Evolutionary conservation across 805 yeast species (phyloP).

Genomic region (Starmerella geochares): DNA sequence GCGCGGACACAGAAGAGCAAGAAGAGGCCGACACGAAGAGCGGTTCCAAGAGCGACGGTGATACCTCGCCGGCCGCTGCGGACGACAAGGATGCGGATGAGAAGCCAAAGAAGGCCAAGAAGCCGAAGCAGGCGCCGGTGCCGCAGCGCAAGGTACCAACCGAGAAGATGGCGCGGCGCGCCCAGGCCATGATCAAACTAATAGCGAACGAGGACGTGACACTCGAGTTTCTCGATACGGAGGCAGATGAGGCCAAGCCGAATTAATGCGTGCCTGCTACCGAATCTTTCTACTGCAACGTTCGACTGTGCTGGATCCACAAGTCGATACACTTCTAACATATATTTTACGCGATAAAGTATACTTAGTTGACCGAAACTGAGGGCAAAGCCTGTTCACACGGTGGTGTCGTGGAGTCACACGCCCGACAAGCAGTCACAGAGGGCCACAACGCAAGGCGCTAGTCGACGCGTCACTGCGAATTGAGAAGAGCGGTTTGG

Average conservation of each 20-base stretch:
- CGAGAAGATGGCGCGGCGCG: conserved; percentile 22
- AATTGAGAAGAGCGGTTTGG: too few species aligned
- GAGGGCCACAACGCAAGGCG: too few species aligned
- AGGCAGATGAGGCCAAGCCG: not conserved
- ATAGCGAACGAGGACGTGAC: conserved; percentile 18
- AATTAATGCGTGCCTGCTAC: too few species aligned
- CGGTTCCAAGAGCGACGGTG: not conserved
- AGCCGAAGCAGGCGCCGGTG: not conserved
- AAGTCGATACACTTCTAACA: too few species aligned
- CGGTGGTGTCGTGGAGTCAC: too few species aligned
- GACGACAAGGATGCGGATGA: not conserved
- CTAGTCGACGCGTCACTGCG: too few species aligned
- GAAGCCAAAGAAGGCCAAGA: not conserved
- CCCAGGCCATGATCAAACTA: conserved; percentile 17
- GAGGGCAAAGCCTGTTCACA: too few species aligned
- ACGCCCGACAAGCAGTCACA: too few species aligned
- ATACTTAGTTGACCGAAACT: too few species aligned
- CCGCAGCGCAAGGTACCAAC: conserved; percentile 16
- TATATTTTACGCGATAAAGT: too few species aligned
- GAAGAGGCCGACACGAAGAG: not conserved
- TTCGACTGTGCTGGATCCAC: too few species aligned
- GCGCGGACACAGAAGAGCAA: not conserved
- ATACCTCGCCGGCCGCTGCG: not conserved
- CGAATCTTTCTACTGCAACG: too few species aligned
- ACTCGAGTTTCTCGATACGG: conserved; percentile 20